Percentiles rank a stretch among this genome's conserved stretches.
Conservation (phyloP, 345 rosid species). For the Cardamine resedifolia region DNA sequence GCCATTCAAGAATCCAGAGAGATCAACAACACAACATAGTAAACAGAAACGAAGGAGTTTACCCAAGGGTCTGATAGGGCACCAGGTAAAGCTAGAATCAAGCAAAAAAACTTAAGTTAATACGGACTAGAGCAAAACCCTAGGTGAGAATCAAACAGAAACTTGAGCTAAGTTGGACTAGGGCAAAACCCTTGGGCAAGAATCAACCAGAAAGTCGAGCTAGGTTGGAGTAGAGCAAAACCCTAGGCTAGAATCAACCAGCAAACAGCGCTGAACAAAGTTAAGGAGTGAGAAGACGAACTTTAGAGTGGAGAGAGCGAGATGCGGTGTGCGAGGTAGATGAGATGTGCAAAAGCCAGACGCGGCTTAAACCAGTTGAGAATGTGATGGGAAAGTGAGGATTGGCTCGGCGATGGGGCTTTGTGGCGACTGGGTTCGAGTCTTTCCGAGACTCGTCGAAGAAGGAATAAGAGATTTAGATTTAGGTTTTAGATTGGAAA, state of each 20-base stretch:
- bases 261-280: background rate
- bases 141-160: background rate
- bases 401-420: slow-evolving; percentile 8
- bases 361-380: background rate
- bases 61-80: background rate
- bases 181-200: background rate
- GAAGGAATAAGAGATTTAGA: background rate
- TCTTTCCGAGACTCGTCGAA: slow-evolving; percentile 1
- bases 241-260: background rate
- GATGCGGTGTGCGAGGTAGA: background rate
- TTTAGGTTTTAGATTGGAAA: slow-evolving; percentile 21
- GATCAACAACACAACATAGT: background rate
- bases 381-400: background rate
- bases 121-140: background rate
- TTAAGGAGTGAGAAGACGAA: slow-evolving; percentile 11
- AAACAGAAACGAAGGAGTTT: background rate
- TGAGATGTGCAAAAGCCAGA: background rate
- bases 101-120: background rate
- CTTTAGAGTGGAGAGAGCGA: background rate
- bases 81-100: background rate
- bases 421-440: slow-evolving; percentile 3
- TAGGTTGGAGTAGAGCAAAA: background rate
- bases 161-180: background rate
- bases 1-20: background rate
- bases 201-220: background rate